Evolutionary conservation across 1,284 basidiomycete genomes (phyloP), one percentile per base, ranked within the genome.

Genomic region (Sanghuangporus weigelae): DNA sequence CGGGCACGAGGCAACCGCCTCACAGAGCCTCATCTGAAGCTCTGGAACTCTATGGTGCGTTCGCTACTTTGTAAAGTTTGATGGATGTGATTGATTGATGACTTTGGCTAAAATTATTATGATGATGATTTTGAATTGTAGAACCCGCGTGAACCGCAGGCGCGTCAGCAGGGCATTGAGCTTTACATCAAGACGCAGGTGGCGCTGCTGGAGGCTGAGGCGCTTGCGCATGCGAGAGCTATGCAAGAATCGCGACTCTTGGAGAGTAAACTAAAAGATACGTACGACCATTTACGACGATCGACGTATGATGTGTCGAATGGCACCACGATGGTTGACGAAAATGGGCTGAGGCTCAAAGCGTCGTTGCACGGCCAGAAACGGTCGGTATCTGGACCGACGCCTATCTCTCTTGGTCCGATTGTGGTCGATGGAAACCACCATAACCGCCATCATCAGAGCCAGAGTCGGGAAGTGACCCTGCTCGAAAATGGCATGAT

Each of bases 11-110:
- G 89, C n/a, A 88, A 85, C 46, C 80, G 79, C 63, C 76, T 95
- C 69, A 88, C 89, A 0, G 91, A 94, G 73, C 84, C 85, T 68
- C 90, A 92, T 71, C 76, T 99, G 69, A 95, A 90, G 75, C 74
- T 95, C 36, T 95, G 95, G 89, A 81, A 93, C 60, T 89, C 84
- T 63, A 86, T 96, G 78, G 95, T 96, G 68, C 71, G 87, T 44
- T 69, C 23, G 12, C 35, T 50, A 14, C 14, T 59, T 42, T 57
- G 55, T 67, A 66, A 50, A 65, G 61, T 66, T 60, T 19, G 60
- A 7, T 16, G 35, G 36, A 48, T 63, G 36, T 26, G 36, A 58
- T 19, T 14, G 12, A 49, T 39, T 59, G 50, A 57, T 35, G 26
- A n/a, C 55, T 48, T 46, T 12, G 44, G 44, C 16, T 46, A 19